Percentiles rank a stretch among this genome's conserved stretches.
Conservation (phyloP, 768 basidiomycete genomes). For the Tulasnella sp. region DNA sequence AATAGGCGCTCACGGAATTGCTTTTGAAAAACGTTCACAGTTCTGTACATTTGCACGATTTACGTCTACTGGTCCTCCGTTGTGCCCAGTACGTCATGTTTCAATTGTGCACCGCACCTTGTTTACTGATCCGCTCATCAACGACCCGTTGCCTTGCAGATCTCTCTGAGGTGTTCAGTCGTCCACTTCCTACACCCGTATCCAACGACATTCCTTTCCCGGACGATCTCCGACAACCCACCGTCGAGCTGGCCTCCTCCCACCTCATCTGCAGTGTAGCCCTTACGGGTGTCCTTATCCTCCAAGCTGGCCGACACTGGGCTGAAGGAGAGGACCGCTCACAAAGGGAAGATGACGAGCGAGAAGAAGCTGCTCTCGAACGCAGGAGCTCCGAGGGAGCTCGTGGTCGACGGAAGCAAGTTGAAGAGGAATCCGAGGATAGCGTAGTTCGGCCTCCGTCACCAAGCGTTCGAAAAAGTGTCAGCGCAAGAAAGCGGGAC, state of each 20-base stretch:
- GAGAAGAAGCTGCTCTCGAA: background rate
- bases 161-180: constrained; percentile 45
- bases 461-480: background rate
- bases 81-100: constrained; percentile 52
- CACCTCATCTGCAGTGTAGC: constrained; percentile 81
- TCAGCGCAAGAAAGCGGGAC: constrained; percentile 1
- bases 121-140: background rate
- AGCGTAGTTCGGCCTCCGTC: background rate
- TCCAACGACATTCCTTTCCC: constrained; percentile 44
- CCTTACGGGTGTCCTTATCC: constrained; percentile 69
- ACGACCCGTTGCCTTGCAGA: constrained; percentile 28
- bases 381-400: constrained; percentile 6
- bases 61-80: constrained; percentile 65
- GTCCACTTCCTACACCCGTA: constrained; percentile 33
- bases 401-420: background rate
- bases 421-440: background rate
- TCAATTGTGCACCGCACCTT: background rate
- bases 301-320: constrained; percentile 79
- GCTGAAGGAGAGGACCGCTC: constrained; percentile 52
- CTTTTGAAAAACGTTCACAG: constrained; percentile 29
- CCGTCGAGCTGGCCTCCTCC: constrained; percentile 68
- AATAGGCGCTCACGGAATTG: background rate
- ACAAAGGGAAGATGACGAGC: background rate
- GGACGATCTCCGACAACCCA: constrained; percentile 43
- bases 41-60: constrained; percentile 61